Evolutionary conservation across 331 rosid genomes (phyloP), one percentile per base, ranked within the genome.

Genomic region (Cucumis variabilis): DNA sequence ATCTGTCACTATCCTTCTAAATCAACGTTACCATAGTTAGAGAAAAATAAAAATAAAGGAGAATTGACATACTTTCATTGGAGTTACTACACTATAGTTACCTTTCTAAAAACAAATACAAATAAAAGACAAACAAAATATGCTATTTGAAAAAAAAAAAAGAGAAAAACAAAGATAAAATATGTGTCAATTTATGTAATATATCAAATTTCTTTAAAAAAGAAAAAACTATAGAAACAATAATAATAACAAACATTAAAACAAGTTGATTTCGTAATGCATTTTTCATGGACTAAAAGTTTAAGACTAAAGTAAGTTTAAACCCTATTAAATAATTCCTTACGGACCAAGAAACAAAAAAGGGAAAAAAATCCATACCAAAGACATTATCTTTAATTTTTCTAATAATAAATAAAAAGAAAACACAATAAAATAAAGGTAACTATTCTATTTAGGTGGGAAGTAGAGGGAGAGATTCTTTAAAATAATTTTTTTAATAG

Each of bases 371-470:
- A 69, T 13, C 0, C 19, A 9, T 71, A 30, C 46, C 77, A 71
- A 71, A 30, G 48, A 71, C 77, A 28, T 71, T 71, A 71, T 71
- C 77, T 71, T 28, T 71, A 7, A 71, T 66, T 71, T 17, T 71
- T 71, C 17, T 70, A 58, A 17, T 28, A 71, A 30, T 71, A 71
- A 28, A 28, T 23, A 17, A 71, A 71, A 71, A 70, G 23, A 69
- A 70, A 70, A 70, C 75, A 27, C 17, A 75, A 75, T 21, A 75
- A 75, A 75, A 75, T 75, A 75, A 75, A 72, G 10, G 17, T 41
- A 44, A 76, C 21, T 76, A 23, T 76, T 46, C 28, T n/a, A 44
- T 76, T 76, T 76, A 27, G 7, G 74, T 62, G 67, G 24, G 67
- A 20, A 8, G 13, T 21, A 21, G 69, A 9, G 69, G 69, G 24